Evolutionary conservation across 2,329 filamentous ascomycete species (phyloP).

Genomic region (Paecilomyces sp.): DNA sequence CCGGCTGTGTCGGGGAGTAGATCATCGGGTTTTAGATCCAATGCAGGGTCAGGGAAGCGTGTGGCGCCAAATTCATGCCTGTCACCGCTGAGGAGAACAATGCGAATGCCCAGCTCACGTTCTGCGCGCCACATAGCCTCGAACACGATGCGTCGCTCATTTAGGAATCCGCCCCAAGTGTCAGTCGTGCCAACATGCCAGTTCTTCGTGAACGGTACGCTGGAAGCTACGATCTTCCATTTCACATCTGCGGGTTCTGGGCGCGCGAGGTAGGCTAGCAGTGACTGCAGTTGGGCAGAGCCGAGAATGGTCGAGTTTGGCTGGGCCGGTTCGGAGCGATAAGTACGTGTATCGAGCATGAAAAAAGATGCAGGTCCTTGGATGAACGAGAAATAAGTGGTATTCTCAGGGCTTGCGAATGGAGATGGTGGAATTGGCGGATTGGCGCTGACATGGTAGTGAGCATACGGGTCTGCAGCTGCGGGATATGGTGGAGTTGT

Average conservation of each 20-base stretch:
- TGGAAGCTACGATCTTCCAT: conserved; percentile 90
- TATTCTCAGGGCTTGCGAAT: conserved; percentile 50
- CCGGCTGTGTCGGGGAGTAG: conserved; percentile 17
- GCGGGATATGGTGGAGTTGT: conserved; percentile 71
- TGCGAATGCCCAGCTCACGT: conserved; percentile 60
- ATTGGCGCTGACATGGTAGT: conserved; percentile 81
- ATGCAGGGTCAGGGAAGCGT: conserved; percentile 50
- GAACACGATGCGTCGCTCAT: conserved; percentile 70
- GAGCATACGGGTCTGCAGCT: conserved; percentile 74
- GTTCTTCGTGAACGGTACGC: conserved; percentile 94
- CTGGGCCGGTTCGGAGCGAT: conserved; percentile 52
- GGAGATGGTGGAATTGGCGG: conserved; percentile 53
- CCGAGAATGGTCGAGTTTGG: conserved; percentile 83
- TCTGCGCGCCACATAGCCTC: conserved; percentile 89
- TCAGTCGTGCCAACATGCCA: conserved; percentile 84
- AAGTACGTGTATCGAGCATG: conserved; percentile 84
- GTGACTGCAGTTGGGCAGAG: conserved; percentile 65
- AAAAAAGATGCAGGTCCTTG: conserved; percentile 93
- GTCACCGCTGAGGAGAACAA: conserved; percentile 82
- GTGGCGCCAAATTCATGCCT: conserved; percentile 97
- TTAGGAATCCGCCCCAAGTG: conserved; percentile 89
- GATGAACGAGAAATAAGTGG: conserved; percentile 82
- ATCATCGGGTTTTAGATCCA: conserved; percentile 10
- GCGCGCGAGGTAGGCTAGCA: conserved; percentile 67
- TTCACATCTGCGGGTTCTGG: conserved; percentile 69